These are phyloP conservation scores for Aurantiochytrium sp. DNA, from an alignment of 108 stramenopile genomes.

Conservation along the genomic window DNA sequence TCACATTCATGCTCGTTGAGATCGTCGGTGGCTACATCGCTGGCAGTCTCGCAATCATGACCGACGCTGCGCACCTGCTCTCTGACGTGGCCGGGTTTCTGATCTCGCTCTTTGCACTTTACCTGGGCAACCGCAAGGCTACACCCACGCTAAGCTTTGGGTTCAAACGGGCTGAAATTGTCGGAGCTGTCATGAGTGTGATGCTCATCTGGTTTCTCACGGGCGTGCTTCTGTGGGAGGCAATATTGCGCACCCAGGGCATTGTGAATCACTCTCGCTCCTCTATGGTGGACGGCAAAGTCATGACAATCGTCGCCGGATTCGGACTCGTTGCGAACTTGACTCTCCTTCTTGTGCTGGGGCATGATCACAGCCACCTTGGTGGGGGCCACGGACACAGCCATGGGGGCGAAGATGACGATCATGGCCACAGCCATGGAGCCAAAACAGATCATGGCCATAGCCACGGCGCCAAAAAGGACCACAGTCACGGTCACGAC, in stretches of 20 bases:
- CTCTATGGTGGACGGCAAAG: constrained; percentile 62
- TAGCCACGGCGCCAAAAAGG: constrained; percentile 38
- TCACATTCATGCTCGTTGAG: constrained; percentile 43
- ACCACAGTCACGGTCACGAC: constrained; percentile 26
- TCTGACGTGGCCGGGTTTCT: constrained; percentile 35
- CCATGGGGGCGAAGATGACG: neutral
- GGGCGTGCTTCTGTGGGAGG: constrained; percentile 63
- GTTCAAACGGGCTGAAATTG: constrained; percentile 74
- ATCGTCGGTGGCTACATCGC: constrained; percentile 39
- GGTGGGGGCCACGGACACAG: constrained; percentile 25
- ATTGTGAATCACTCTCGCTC: constrained; percentile 23
- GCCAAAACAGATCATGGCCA: neutral
- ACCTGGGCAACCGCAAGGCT: constrained; percentile 66
- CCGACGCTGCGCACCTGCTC: constrained; percentile 53
- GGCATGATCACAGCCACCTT: constrained; percentile 65
- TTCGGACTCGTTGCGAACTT: constrained; percentile 88
- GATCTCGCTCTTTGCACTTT: constrained; percentile 52
- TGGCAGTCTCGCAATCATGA: constrained; percentile 43
- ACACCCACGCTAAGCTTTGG: constrained; percentile 76
- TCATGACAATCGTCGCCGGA: constrained; percentile 74
- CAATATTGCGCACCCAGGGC: constrained; percentile 37
- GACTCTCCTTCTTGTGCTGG: constrained; percentile 66
- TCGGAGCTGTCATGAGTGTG: constrained; percentile 79
- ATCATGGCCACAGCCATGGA: neutral
- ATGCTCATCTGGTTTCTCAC: constrained; percentile 66